Evolutionary conservation across 129 eudicot genomes (phyloP), one percentile per base, ranked within the genome.

Genomic region (Smallanthus sonchifolius): DNA sequence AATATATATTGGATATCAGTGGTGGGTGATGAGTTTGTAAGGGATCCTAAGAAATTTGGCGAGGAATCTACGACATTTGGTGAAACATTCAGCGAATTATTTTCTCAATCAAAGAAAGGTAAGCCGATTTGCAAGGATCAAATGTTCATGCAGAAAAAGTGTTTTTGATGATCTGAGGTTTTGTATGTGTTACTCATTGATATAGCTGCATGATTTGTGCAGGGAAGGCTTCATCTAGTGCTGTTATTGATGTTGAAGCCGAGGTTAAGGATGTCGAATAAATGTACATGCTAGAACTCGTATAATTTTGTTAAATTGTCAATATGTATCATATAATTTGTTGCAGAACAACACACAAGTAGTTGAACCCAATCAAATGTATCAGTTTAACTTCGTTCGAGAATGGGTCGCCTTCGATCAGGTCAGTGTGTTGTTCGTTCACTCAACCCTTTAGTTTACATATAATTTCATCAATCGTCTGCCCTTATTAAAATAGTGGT

Each of bases 241-340:
- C 83, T 15, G 73, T 91, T 62, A 92, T 91, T 64, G 97, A 91
- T 79, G 75, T 91, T 47, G 97, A 91, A 82, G 97, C 97, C 19
- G 97, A 91, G 76, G 83, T 91, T 57, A 86, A 74, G 76, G 97
- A 91, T 78, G 86, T 84, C 17, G 97, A 91, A 16, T 65, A 56
- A 54, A 73, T 19, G 64, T 78, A 65, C 43, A 40, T 52, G 68
- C 55, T 43, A 34, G n/a, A 65, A 65, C 2, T 39, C 59, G n/a
- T 49, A 24, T 73, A 40, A 5, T 52, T 47, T 54, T 71, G 32
- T 62, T 32, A 65, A 32, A 52, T 54, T 39, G 19, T 54, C 9
- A 34, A 79, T 79, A 56, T 79, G 75, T 37, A 52, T 79, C 13
- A 13, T 56, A 79, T 72, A 55, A 65, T 65, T 55, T 65, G 78